phyloP scores from a whole-genome alignment of 257 asterid genomes.

The Lycium ferocissimum region DNA sequence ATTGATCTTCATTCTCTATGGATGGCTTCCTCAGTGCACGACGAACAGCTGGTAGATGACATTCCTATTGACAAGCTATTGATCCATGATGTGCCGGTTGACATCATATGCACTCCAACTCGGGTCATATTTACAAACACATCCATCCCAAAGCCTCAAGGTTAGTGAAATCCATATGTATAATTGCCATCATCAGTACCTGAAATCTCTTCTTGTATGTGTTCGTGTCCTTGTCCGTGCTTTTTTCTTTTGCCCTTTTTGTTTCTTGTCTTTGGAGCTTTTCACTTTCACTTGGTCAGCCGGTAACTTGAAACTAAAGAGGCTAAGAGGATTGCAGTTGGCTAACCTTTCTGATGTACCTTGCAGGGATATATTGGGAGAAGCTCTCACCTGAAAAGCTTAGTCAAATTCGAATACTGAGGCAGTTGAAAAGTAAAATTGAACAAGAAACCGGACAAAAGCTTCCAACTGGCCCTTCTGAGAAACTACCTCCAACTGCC shows the following conservation, averaged over 20 bases:
- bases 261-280: background rate
- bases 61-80: slow-evolving; percentile 78
- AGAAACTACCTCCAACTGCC: slow-evolving; percentile 89
- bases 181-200: background rate
- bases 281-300: background rate
- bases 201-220: background rate
- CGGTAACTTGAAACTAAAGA: background rate
- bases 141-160: slow-evolving; percentile 92
- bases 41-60: slow-evolving; percentile 79
- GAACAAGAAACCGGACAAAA: slow-evolving; percentile 76
- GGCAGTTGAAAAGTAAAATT: slow-evolving; percentile 75
- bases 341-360: slow-evolving; percentile 5
- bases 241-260: background rate
- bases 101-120: slow-evolving; percentile 91
- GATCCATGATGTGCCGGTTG: slow-evolving; percentile 92
- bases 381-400: slow-evolving; percentile 92
- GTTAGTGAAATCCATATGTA: slow-evolving; percentile 42
- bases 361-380: slow-evolving; percentile 90
- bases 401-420: slow-evolving; percentile 73
- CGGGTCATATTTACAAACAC: slow-evolving; percentile 77
- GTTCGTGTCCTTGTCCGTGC: background rate
- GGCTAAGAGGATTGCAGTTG: background rate
- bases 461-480: slow-evolving; percentile 83
- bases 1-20: slow-evolving; percentile 10
- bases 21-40: slow-evolving; percentile 67